Base-by-base conservation (phyloP, 805 yeast species). In the Starmerella roubikii region DNA sequence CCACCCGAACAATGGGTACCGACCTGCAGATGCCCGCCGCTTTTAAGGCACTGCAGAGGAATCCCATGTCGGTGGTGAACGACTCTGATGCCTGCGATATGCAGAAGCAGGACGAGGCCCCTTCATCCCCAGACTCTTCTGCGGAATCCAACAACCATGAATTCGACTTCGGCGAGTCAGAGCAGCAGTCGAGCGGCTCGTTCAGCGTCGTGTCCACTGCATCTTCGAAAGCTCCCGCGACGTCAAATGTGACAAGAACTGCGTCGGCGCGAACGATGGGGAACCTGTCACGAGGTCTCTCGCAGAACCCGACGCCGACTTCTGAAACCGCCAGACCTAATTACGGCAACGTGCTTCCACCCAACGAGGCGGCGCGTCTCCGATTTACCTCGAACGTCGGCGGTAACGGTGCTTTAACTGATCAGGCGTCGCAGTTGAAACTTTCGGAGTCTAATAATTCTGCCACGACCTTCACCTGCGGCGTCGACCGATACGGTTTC, bases 401-500 rank as follows among this genome's bases (percentile, higher is more conserved):
- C 16, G 15, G 7, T 13, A n/a, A 15, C 33, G 24, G 33, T 9
- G 8, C 15, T n/a, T 20, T 29, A 7, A 15, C 15, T 30, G 10
- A 12, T 5, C 33, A 30, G 13, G 19, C 30, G 3, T 15, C 19
- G 4, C 30, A 21, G 4, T 27, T 8, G 24, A 30, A 22, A 21
- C 30, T 35, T 16, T 21, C 21, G 22, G 41, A 40, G 12, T 26
- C 37, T 12, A 30, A 51, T 1, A 30, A 51, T 1, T 48, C 50
- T 6, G 41, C 44, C 3, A 34, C 39, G 12, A 41, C 49, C 5
- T 47, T 41, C 34, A 36, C 38, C 13, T 11, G 37, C 4, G 51
- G 52, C 16, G 38, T 48, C 40, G 97, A 88, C 55, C 60, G 88
- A 35, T 88, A 88, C 55, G 98, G 98, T 2, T 88, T 88, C 63